These are phyloP conservation scores for Phascolomyces articulosus DNA, from an alignment of 371 early-diverging fungal genomes.

Conservation along the genomic window DNA sequence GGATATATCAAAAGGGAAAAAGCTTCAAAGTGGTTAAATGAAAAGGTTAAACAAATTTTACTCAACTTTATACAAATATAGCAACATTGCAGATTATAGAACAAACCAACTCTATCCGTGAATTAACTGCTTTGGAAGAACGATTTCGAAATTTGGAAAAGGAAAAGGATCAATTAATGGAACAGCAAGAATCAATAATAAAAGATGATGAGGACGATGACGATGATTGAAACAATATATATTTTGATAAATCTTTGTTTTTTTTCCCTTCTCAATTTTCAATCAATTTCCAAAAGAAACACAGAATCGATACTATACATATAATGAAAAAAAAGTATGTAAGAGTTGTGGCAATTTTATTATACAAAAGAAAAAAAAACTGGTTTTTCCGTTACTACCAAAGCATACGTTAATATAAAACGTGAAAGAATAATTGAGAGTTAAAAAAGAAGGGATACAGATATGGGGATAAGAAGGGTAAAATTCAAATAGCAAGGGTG, in stretches of 20 bases:
- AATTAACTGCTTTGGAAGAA: slow-evolving; percentile 33
- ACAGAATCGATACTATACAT: no score
- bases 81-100: slow-evolving; percentile 30
- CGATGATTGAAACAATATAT: not conserved
- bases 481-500: no score
- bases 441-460: no score
- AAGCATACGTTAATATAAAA: no score
- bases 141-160: slow-evolving; percentile 29
- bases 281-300: no score
- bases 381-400: not conserved
- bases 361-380: slow-evolving; percentile 1
- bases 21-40: not conserved
- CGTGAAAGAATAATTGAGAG: no score
- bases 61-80: slow-evolving; percentile 1
- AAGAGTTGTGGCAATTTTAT: no score
- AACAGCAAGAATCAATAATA: slow-evolving; percentile 6
- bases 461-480: no score
- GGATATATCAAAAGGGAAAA: not conserved
- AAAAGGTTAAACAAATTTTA: not conserved
- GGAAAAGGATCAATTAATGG: slow-evolving; percentile 23
- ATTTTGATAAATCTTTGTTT: no score
- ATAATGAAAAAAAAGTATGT: no score
- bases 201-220: not conserved
- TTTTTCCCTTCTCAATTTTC: no score
- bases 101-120: slow-evolving; percentile 38